Conservation (phyloP, 495 filamentous ascomycete genomes). For the Annulohypoxylon bovei region DNA sequence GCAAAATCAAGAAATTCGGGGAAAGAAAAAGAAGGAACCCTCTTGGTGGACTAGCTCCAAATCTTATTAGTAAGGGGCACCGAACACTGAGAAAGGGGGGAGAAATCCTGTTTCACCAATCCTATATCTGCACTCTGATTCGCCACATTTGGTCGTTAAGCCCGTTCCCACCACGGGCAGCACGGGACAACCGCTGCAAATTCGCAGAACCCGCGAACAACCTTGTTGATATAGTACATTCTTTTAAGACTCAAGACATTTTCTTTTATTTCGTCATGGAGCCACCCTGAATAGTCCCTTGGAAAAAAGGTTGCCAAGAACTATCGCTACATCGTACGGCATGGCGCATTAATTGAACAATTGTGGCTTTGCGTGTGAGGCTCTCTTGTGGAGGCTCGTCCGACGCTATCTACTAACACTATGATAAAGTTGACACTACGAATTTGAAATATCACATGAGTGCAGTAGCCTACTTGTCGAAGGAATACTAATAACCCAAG, state of each 20-base stretch:
- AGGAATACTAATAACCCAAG: neutral
- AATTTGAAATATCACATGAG: too few relatives aligned
- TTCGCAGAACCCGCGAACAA: neutral
- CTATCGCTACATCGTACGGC: neutral
- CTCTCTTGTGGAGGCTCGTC: too few relatives aligned
- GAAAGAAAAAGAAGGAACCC: slow-evolving; percentile 15
- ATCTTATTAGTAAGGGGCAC: slow-evolving; percentile 22
- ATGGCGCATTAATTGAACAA: neutral
- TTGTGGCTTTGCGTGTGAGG: neutral
- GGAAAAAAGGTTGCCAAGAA: neutral
- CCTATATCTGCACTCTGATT: slow-evolving; percentile 12
- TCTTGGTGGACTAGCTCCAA: neutral
- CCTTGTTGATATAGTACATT: neutral
- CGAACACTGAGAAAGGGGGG: slow-evolving; percentile 22
- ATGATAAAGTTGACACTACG: neutral
- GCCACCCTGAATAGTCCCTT: neutral
- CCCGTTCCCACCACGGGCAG: neutral
- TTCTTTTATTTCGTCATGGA: slow-evolving; percentile 7
- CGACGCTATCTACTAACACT: neutral
- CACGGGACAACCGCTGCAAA: neutral
- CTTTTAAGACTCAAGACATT: neutral
- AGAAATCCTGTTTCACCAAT: slow-evolving; percentile 18
- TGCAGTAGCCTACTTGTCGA: neutral
- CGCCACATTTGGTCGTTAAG: neutral
- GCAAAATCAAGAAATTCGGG: slow-evolving; percentile 27